Percentiles rank a stretch among this genome's conserved stretches.
Evolutionary conservation across 2,329 filamentous ascomycete genomes (phyloP).

Genomic region (Cadophora luteo-olivacea): DNA sequence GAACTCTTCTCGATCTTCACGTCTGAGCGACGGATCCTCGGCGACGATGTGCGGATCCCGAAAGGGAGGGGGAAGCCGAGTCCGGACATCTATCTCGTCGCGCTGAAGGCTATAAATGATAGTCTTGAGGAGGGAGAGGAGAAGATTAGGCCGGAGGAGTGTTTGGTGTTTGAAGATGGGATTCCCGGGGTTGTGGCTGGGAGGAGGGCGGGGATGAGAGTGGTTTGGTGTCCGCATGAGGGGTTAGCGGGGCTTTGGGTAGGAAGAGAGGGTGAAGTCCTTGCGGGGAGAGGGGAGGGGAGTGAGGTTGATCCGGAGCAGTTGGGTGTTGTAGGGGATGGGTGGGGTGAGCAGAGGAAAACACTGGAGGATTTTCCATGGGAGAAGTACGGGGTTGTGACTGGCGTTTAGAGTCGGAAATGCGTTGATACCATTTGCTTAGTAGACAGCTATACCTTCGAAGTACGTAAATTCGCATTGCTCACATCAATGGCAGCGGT

Average conservation of each 20-base stretch:
- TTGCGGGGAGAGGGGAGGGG: conserved; percentile 71
- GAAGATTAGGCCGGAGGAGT: conserved; percentile 80
- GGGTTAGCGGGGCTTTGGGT: conserved; percentile 76
- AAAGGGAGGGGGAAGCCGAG: conserved; percentile 86
- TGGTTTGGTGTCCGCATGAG: conserved; percentile 88
- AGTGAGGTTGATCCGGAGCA: conserved; percentile 53
- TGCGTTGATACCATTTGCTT: conserved; percentile 4
- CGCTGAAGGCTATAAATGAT: conserved; percentile 83
- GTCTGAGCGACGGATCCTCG: conserved; percentile 72
- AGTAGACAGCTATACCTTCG: not conserved
- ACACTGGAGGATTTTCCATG: conserved; percentile 63
- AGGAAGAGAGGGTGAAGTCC: conserved; percentile 78
- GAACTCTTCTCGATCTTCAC: conserved; percentile 71
- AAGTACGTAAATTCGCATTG: not conserved
- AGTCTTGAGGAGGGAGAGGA: conserved; percentile 67
- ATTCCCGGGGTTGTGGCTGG: conserved; percentile 92
- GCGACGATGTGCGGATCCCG: conserved; percentile 81
- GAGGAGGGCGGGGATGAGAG: conserved; percentile 89
- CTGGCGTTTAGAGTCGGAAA: conserved; percentile 15
- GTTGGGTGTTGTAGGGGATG: conserved; percentile 60
- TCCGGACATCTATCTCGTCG: conserved; percentile 91
- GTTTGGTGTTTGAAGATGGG: conserved; percentile 93
- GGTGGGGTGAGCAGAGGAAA: conserved; percentile 63
- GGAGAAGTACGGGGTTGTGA: conserved; percentile 61
- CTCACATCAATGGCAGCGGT: not conserved